Evolutionary conservation across 2,329 filamentous ascomycete species (phyloP).

Genomic region (Colletotrichum tamarilloi): DNA sequence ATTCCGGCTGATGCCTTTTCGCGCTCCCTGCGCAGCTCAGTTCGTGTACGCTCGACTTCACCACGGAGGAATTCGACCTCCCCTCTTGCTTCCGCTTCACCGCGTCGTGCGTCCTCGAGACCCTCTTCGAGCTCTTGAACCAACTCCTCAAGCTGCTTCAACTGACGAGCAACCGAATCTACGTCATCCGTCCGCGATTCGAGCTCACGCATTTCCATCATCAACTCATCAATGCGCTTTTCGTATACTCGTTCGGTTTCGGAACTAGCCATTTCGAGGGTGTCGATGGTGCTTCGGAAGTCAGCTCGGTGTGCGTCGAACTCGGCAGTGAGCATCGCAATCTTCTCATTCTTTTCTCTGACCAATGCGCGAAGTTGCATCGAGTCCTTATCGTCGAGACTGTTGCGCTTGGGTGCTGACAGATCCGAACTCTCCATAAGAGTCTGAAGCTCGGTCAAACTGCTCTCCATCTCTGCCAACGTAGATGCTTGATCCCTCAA

Average conservation of each 20-base stretch:
- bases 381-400: slow-evolving; percentile 76
- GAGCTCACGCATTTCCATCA: slow-evolving; percentile 84
- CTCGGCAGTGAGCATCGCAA: slow-evolving; percentile 89
- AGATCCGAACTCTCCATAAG: slow-evolving; percentile 72
- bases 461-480: slow-evolving; percentile 89
- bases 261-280: slow-evolving; percentile 91
- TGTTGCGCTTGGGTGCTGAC: slow-evolving; percentile 54
- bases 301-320: slow-evolving; percentile 96
- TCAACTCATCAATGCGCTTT: slow-evolving; percentile 86
- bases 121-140: slow-evolving; percentile 98
- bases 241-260: slow-evolving; percentile 98
- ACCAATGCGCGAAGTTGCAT: slow-evolving; percentile 83
- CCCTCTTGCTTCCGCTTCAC: slow-evolving; percentile 93
- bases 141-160: slow-evolving; percentile 95
- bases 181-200: slow-evolving; percentile 89
- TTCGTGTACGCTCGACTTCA: slow-evolving; percentile 90
- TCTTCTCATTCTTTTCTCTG: slow-evolving; percentile 96
- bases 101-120: slow-evolving; percentile 90
- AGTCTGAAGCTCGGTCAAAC: slow-evolving; percentile 79
- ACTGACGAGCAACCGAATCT: slow-evolving; percentile 87
- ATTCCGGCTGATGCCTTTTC: slow-evolving; percentile 79
- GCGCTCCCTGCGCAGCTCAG: slow-evolving; percentile 87
- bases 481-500: slow-evolving; percentile 88
- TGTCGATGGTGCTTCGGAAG: slow-evolving; percentile 96
- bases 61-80: slow-evolving; percentile 96